These are phyloP conservation scores for Phytophthora ohioensis DNA, from an alignment of 352 stramenopile genomes.

Conservation along the genomic window DNA sequence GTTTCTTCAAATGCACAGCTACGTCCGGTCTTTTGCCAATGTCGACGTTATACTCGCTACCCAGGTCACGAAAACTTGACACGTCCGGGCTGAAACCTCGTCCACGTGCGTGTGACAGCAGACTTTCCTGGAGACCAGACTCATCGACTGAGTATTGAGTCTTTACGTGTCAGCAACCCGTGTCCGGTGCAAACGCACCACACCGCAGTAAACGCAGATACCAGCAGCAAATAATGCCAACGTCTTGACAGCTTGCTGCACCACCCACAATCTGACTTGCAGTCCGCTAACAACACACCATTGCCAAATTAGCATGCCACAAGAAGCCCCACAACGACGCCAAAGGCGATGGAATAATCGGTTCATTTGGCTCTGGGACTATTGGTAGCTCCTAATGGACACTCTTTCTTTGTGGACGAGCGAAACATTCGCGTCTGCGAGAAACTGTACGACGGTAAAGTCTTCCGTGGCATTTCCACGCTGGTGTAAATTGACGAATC, in stretches of 20 bases:
- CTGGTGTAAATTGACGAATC: conserved; percentile 17
- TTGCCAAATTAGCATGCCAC: conserved; percentile 24
- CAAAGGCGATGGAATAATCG: conserved; percentile 23
- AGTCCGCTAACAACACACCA: conserved; percentile 18
- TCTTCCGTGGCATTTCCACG: conserved; percentile 3
- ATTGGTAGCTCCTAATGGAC: conserved; percentile 12
- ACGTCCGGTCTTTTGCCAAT: conserved; percentile 22
- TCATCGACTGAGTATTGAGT: conserved; percentile 1
- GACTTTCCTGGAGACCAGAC: conserved; percentile 9
- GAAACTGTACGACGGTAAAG: conserved; percentile 5
- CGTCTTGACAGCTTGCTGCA: conserved; percentile 18
- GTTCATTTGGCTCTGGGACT: neutral
- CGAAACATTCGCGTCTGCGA: neutral
- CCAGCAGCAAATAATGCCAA: conserved; percentile 19
- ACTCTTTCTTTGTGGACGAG: neutral
- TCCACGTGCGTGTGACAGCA: conserved; percentile 4
- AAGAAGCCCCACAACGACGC: conserved; percentile 17
- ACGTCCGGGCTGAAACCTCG: neutral
- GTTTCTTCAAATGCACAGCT: conserved; percentile 11
- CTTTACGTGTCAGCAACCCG: neutral
- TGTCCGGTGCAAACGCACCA: conserved; percentile 2
- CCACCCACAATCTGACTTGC: conserved; percentile 21
- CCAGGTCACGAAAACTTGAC: conserved; percentile 23
- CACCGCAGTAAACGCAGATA: conserved; percentile 2
- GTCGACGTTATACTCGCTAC: conserved; percentile 9